These are phyloP conservation scores for Castanea sativa DNA, from an alignment of 306 rosid species.

Conservation along the genomic window DNA sequence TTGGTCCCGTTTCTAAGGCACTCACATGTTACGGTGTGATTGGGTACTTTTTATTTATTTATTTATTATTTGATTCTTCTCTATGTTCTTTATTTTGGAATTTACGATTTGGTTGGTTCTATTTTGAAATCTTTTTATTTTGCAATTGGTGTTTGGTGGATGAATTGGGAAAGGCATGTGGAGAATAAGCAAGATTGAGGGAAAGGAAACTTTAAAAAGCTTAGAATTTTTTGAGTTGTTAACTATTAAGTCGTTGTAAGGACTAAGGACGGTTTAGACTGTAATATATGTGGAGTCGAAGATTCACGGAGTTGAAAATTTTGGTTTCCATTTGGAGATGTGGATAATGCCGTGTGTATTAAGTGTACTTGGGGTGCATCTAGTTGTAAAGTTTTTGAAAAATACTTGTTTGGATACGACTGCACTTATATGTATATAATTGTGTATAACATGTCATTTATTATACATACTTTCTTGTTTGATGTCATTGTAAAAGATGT, in stretches of 20 bases:
- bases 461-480: not conserved
- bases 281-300: not conserved
- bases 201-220: not conserved
- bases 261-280: not conserved
- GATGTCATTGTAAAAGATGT: not conserved
- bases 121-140: conserved; percentile 6
- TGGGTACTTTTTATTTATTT: conserved; percentile 33
- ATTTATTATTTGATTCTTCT: conserved; percentile 12
- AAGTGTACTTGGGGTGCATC: not conserved
- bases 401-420: not conserved
- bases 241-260: not conserved
- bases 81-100: conserved; percentile 43
- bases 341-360: not conserved
- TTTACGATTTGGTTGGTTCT: conserved; percentile 54
- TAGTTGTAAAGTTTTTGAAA: not conserved
- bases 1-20: conserved; percentile 24
- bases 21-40: conserved; percentile 27
- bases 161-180: not conserved
- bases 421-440: not conserved
- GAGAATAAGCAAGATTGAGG: not conserved
- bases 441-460: not conserved
- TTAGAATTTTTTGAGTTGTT: not conserved
- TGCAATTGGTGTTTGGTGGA: not conserved
- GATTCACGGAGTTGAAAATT: not conserved
- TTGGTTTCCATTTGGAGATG: not conserved